phyloP scores from a whole-genome alignment of 306 rosid genomes.

The Rubus idaeus region DNA sequence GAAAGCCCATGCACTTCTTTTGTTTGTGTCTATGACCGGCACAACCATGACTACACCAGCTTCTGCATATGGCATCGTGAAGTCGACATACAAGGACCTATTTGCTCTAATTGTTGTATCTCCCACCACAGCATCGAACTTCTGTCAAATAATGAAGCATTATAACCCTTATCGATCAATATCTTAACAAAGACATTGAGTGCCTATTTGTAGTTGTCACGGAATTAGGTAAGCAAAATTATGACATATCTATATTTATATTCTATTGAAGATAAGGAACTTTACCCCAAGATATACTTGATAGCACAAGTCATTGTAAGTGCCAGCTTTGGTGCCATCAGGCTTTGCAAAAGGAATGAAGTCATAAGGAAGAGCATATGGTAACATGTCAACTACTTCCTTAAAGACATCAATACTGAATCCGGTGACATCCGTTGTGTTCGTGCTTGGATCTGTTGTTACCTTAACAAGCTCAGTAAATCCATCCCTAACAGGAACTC shows the following conservation, averaged over 20 bases:
- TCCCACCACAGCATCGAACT: constrained; percentile 36
- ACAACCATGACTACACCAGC: constrained; percentile 34
- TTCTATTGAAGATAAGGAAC: neutral
- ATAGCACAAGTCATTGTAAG: constrained; percentile 27
- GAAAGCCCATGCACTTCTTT: constrained; percentile 40
- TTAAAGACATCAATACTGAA: constrained; percentile 21
- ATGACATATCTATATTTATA: neutral
- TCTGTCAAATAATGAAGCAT: constrained; percentile 11
- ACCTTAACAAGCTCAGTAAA: constrained; percentile 23
- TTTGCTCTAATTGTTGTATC: constrained; percentile 38
- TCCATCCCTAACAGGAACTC: constrained; percentile 29
- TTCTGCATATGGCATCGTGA: constrained; percentile 43
- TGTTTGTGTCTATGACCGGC: constrained; percentile 17
- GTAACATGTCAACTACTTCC: constrained; percentile 22
- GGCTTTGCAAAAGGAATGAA: constrained; percentile 33
- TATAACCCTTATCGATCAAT: too few relatives aligned
- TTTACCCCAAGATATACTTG: constrained; percentile 37
- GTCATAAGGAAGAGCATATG: constrained; percentile 31
- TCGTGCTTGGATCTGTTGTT: neutral
- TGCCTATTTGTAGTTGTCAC: neutral
- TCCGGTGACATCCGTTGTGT: neutral
- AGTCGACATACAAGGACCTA: constrained; percentile 33
- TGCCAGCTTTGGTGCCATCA: constrained; percentile 19
- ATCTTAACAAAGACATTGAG: neutral
- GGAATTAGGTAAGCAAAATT: neutral